Evolutionary conservation across 805 yeast genomes (phyloP).

Genomic region (Hagleromyces aurorensis): DNA sequence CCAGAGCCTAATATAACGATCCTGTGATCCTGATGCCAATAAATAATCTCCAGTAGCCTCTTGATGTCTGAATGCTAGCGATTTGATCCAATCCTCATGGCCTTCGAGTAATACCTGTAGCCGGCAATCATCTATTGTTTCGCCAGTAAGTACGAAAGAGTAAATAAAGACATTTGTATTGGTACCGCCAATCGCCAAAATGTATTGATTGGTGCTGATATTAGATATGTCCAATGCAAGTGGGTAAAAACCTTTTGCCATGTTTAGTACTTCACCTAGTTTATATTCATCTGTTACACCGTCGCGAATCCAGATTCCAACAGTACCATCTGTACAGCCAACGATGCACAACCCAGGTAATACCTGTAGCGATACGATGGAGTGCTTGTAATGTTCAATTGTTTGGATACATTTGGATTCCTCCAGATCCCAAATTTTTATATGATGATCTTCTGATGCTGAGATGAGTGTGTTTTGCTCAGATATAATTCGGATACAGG

Average conservation of each 20-base stretch:
- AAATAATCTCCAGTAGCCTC: constrained; percentile 45
- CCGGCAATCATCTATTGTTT: constrained; percentile 19
- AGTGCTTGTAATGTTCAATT: constrained; percentile 38
- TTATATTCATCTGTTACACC: constrained; percentile 13
- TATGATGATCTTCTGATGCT: constrained; percentile 57
- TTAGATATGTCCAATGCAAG: constrained; percentile 22
- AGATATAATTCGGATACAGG: constrained; percentile 56
- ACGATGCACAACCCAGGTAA: constrained; percentile 38
- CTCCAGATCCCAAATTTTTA: constrained; percentile 50
- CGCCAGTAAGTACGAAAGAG: constrained; percentile 31
- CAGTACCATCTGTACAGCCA: constrained; percentile 57
- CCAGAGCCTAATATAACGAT: constrained; percentile 88
- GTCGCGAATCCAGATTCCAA: constrained; percentile 42
- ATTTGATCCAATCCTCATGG: constrained; percentile 94
- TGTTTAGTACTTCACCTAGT: constrained; percentile 20
- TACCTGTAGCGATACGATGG: constrained; percentile 50
- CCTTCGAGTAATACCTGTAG: constrained; percentile 61
- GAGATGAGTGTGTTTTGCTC: constrained; percentile 42
- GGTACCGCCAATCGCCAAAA: constrained; percentile 72
- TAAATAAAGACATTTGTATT: constrained; percentile 45
- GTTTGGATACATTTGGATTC: constrained; percentile 21
- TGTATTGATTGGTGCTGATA: constrained; percentile 28
- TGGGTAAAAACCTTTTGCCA: constrained; percentile 24
- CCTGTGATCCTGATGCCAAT: constrained; percentile 89
- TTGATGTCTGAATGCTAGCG: constrained; percentile 49